A percentile compares a stretch with the other conserved stretches of the same genome.
phyloP scores from a whole-genome alignment of 345 rosid species.

The Gossypium thurberi region DNA sequence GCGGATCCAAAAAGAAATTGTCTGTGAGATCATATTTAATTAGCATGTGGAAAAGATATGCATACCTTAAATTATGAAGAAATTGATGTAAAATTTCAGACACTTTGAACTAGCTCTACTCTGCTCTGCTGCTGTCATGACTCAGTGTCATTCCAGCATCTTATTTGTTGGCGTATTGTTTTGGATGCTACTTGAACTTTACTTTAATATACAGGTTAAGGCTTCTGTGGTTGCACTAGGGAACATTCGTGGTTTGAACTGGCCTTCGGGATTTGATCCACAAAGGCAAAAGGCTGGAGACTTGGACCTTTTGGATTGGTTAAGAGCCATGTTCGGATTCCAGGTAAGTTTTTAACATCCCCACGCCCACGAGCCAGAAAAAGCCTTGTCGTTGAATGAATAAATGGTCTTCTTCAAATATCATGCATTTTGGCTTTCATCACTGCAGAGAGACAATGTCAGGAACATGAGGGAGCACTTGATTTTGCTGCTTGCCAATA shows the following conservation, averaged over 20 bases:
- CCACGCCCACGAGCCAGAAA: neutral
- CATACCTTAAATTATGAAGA: neutral
- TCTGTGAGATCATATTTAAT: neutral
- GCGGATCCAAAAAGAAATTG: neutral
- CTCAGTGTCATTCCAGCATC: neutral
- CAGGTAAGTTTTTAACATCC: conserved; percentile 51
- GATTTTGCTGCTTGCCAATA: conserved; percentile 76
- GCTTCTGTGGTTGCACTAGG: conserved; percentile 89
- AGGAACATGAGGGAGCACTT: conserved; percentile 97
- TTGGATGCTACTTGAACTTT: conserved; percentile 16
- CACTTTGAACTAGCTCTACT: neutral
- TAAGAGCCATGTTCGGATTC: conserved; percentile 95
- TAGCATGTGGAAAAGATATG: neutral
- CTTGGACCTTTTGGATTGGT: conserved; percentile 90
- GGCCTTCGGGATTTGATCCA: conserved; percentile 84
- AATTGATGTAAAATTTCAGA: too few species aligned
- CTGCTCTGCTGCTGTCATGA: neutral
- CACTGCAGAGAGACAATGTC: conserved; percentile 78
- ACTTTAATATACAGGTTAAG: conserved; percentile 54
- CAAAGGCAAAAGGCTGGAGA: conserved; percentile 82
- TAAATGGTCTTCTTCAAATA: neutral
- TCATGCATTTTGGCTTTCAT: neutral
- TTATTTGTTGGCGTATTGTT: conserved; percentile 6
- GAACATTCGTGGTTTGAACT: conserved; percentile 78
- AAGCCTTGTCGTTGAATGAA: neutral